Base-by-base conservation (phyloP, 345 rosid species). In the Turritis glabra region DNA sequence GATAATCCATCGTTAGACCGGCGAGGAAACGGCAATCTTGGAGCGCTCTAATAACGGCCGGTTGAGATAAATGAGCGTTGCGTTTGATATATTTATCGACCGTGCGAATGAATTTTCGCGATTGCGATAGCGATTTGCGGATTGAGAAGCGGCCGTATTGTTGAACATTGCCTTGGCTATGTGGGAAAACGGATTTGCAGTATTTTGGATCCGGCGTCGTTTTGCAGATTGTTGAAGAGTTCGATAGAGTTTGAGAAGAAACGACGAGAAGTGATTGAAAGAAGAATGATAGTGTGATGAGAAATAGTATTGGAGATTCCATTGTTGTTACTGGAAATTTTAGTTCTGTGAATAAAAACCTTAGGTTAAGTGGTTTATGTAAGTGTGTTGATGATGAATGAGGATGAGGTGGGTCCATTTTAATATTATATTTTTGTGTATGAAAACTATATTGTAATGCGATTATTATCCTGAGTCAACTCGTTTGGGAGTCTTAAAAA, bases 21-120 rank as follows among this genome's bases (percentile, higher is more conserved):
- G 91, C 93, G 5, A 94, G 87, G 3, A 73, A 69, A 11, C 59
- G 83, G 81, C 98, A 94, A 55, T 94, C 98, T 74, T 90, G 85
- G 4, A 94, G 85, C 5, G 98, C 98, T 17, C 92, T 71, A 9
- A 63, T 21, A 37, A 77, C 80, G 1, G 88, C 86, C 0, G 88
- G 19, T 19, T 18, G 51, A 1, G 96, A 80, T 40, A 85, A 44
- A 46, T 82, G 64, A 25, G 89, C 82, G 50, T 69, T 73, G 68
- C 79, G 82, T 13, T 64, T 55, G 0, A 88, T 75, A 40, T 86
- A 89, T 9, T 52, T 80, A 17, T 95, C 83, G 0, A 95, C 75
- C 0, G 85, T 58, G 3, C 52, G 64, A 7, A 85, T 32, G 84
- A 89, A 86, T 52, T 83, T 84, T 2, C 69, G 84, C 51, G 99